A percentile compares a stretch with the other conserved stretches of the same genome.
Conservation (phyloP, 331 rosid genomes). For the Prunus yedoensis region DNA sequence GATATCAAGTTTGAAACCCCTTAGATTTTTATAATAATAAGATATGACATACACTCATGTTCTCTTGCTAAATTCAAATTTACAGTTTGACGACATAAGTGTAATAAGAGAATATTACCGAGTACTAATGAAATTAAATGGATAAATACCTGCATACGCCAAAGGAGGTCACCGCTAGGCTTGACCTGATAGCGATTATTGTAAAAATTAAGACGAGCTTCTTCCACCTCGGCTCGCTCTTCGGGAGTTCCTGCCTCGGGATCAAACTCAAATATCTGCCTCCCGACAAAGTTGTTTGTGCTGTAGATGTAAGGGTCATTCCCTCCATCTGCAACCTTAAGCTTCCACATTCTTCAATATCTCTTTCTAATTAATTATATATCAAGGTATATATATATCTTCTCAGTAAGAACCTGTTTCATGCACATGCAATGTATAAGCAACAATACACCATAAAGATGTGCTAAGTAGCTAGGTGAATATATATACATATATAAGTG, state of each 20-base stretch:
- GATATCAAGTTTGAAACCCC: too few species aligned
- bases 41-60: too few species aligned
- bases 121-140: not conserved
- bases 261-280: conserved; percentile 37
- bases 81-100: too few species aligned
- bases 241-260: conserved; percentile 34
- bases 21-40: too few species aligned
- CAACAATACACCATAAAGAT: too few species aligned
- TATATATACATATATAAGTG: too few species aligned
- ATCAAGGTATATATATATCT: too few species aligned
- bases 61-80: too few species aligned
- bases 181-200: conserved; percentile 37
- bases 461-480: too few species aligned
- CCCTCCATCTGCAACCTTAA: conserved; percentile 26
- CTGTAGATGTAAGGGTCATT: conserved; percentile 16
- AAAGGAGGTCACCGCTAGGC: conserved; percentile 41
- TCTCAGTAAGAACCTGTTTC: too few species aligned
- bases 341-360: conserved; percentile 24
- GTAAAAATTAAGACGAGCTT: conserved; percentile 42
- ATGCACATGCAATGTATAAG: too few species aligned
- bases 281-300: conserved; percentile 31
- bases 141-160: conserved; percentile 50
- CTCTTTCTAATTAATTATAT: not conserved
- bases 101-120: not conserved
- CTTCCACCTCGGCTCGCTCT: conserved; percentile 42